Base-by-base conservation (phyloP, 2,329 filamentous ascomycete species). In the Pyricularia grisea region DNA sequence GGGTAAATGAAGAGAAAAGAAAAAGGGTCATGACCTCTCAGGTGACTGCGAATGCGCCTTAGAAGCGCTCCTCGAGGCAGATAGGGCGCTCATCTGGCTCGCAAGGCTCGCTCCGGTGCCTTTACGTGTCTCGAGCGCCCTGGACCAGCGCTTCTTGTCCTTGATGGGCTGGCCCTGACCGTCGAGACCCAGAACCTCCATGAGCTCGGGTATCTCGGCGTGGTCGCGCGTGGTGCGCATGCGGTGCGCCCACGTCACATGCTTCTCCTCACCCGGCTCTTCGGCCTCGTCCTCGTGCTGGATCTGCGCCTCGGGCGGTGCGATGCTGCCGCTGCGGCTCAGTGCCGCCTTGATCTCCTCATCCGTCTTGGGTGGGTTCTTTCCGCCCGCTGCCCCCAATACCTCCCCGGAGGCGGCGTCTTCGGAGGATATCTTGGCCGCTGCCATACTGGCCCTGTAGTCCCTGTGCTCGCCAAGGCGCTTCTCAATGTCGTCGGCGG, bases 141-240 rank as follows among this genome's bases (percentile, higher is more conserved):
- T 80, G n/a, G 74, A 74, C 83, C 83, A 86, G 65, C 80, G 75
- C 75, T 81, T 82, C 70, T 74, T 73, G 66, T 83, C 78, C 67
- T 78, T 77, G 58, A 77, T 79, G 0, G 78, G 72, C 73, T 78
- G 71, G 4, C 78, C 79, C 60, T 78, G 74, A 2, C 78, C 81
- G 66, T 85, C 81, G 5, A 90, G 73, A 0, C 89, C 89, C 65
- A 93, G 76, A 14, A 92, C 77, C 73, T 85, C 81, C 79, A 87
- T 86, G 69, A 93, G 74, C 76, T 89, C 88, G 0, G 84, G 83
- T 1, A 94, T 82, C 80, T 93, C 91, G 1, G 86, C 85, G 75
- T 96, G 92, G 73, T 94, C 92, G 66, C 92, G 81, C 14, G 92
- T 94, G 69, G 87, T 91, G 75, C 83, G 83, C 92, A 96, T 96